phyloP scores from a whole-genome alignment of 495 filamentous ascomycete species.

The Entonaema liquescens region DNA sequence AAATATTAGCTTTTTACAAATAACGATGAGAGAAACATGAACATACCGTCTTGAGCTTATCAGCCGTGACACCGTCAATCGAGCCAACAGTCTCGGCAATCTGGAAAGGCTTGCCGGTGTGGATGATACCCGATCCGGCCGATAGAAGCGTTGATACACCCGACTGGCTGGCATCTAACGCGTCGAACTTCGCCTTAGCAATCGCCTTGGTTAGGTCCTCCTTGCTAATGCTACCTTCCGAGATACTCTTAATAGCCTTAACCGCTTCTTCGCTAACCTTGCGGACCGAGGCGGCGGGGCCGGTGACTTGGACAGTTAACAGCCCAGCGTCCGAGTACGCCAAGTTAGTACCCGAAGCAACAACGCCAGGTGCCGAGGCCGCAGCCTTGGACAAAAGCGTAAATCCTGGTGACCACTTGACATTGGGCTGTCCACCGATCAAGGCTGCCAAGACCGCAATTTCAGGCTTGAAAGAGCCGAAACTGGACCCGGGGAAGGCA shows the following conservation, averaged over 20 bases:
- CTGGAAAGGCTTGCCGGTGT: slow-evolving; percentile 84
- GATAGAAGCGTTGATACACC: slow-evolving; percentile 62
- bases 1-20: slow-evolving; percentile 18
- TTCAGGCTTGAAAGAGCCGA: slow-evolving; percentile 85
- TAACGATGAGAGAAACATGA: slow-evolving; percentile 44
- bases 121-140: slow-evolving; percentile 67
- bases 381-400: slow-evolving; percentile 83
- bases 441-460: slow-evolving; percentile 86
- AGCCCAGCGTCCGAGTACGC: slow-evolving; percentile 96
- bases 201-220: slow-evolving; percentile 92
- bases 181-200: slow-evolving; percentile 92
- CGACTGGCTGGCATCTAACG: slow-evolving; percentile 83
- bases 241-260: slow-evolving; percentile 80
- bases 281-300: slow-evolving; percentile 71
- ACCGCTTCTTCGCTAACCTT: slow-evolving; percentile 69
- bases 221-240: slow-evolving; percentile 74
- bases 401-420: slow-evolving; percentile 97
- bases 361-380: slow-evolving; percentile 69
- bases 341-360: slow-evolving; percentile 73
- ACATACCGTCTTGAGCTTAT: slow-evolving; percentile 87
- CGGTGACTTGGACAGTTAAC: slow-evolving; percentile 79
- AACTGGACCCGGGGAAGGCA: slow-evolving; percentile 89
- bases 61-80: slow-evolving; percentile 80
- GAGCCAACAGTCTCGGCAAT: slow-evolving; percentile 81
- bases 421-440: slow-evolving; percentile 85